phyloP scores from a whole-genome alignment of 768 basidiomycete species.

The Calocybe cyanea region DNA sequence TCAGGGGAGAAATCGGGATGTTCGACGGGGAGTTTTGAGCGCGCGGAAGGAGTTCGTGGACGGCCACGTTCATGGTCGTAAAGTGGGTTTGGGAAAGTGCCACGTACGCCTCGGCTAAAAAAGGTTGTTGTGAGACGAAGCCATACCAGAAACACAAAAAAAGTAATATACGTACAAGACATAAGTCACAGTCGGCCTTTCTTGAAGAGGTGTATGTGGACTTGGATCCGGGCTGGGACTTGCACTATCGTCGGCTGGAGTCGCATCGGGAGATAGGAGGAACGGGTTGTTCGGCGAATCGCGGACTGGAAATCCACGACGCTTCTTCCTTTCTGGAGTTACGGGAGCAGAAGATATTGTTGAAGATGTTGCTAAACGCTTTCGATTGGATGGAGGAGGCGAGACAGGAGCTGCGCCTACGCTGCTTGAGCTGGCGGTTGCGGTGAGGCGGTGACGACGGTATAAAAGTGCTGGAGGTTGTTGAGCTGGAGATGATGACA shows the following conservation, averaged over 20 bases:
- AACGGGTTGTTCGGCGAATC: constrained; percentile 77
- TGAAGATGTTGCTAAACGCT: constrained; percentile 21
- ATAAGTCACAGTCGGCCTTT: constrained; percentile 63
- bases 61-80: constrained; percentile 43
- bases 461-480: constrained; percentile 30
- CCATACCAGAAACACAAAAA: not conserved
- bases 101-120: constrained; percentile 62
- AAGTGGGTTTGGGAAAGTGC: constrained; percentile 59
- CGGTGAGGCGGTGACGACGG: constrained; percentile 25
- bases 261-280: constrained; percentile 36
- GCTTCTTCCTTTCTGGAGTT: constrained; percentile 30
- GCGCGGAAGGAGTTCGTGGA: constrained; percentile 39
- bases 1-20: constrained; percentile 66
- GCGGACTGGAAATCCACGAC: constrained; percentile 29
- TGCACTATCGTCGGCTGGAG: constrained; percentile 27
- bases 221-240: constrained; percentile 27
- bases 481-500: constrained; percentile 18
- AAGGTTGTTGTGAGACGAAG: not conserved
- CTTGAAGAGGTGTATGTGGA: constrained; percentile 34
- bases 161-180: constrained; percentile 78
- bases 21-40: constrained; percentile 51
- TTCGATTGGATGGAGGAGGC: constrained; percentile 63
- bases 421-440: constrained; percentile 15
- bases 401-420: constrained; percentile 44
- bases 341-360: constrained; percentile 32